Percentiles rank a stretch among this genome's conserved stretches.
phyloP scores from a whole-genome alignment of 805 yeast species.

The Candida qinlingensis region DNA sequence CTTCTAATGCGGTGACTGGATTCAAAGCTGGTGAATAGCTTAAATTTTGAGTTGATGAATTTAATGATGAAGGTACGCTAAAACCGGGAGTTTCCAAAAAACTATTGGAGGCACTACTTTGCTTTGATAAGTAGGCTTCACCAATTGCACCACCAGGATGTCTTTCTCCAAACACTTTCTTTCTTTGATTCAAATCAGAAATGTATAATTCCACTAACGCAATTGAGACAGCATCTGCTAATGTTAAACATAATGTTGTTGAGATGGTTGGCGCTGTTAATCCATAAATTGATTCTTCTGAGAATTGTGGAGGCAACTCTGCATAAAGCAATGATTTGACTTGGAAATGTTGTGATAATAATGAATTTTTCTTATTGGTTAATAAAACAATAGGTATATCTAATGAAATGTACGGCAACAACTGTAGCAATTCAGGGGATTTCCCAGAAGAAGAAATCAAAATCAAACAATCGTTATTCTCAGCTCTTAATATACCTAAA shows the following conservation, averaged over 20 bases:
- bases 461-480: constrained; percentile 50
- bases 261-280: constrained; percentile 85
- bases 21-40: constrained; percentile 11
- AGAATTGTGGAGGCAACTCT: constrained; percentile 49
- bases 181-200: constrained; percentile 48
- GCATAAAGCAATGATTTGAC: constrained; percentile 53
- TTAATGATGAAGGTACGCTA: constrained; percentile 11
- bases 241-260: constrained; percentile 66
- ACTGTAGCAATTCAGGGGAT: constrained; percentile 63
- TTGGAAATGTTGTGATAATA: constrained; percentile 45
- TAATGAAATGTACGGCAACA: constrained; percentile 47
- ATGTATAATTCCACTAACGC: constrained; percentile 67
- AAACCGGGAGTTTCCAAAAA: constrained; percentile 4
- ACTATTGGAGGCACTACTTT: constrained; percentile 19
- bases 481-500: constrained; percentile 60
- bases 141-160: constrained; percentile 96
- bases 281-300: constrained; percentile 62
- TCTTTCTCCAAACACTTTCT: constrained; percentile 54
- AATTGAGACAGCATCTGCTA: constrained; percentile 75
- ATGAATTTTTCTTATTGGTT: constrained; percentile 57
- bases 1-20: constrained; percentile 6
- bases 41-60: constrained; percentile 6
- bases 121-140: constrained; percentile 30
- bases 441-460: constrained; percentile 78
- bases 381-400: constrained; percentile 52